Evolutionary conservation across 495 filamentous ascomycete genomes (phyloP).

Genomic region (Penicillium alfredii): DNA sequence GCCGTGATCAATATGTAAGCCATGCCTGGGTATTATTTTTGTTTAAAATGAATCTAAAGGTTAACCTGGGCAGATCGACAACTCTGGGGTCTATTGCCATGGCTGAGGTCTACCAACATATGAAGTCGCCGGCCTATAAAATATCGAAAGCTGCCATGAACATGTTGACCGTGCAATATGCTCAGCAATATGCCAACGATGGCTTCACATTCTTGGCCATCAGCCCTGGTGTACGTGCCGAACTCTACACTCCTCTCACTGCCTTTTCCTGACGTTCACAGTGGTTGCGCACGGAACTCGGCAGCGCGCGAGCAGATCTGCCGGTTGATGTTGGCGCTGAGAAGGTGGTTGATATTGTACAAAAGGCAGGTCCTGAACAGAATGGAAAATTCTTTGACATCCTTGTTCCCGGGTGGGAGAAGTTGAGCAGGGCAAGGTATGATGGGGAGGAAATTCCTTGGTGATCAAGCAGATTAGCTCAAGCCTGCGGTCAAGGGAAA

Average conservation of each 20-base stretch:
- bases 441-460: conserved; percentile 31
- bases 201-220: conserved; percentile 34
- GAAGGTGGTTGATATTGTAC: conserved; percentile 41
- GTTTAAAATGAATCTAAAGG: too few species aligned
- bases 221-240: conserved; percentile 33
- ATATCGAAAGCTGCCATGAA: conserved; percentile 40
- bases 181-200: conserved; percentile 17
- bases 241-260: background rate
- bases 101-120: conserved; percentile 11
- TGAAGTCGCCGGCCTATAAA: conserved; percentile 32
- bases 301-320: conserved; percentile 39
- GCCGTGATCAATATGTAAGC: conserved; percentile 45
- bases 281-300: conserved; percentile 49
- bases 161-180: conserved; percentile 35
- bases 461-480: too few species aligned
- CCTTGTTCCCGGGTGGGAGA: conserved; percentile 39
- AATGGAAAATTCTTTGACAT: conserved; percentile 46
- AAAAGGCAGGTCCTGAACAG: conserved; percentile 24
- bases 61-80: conserved; percentile 20
- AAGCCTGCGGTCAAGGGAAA: too few species aligned
- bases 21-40: background rate
- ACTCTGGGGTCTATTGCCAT: conserved; percentile 39
- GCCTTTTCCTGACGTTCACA: conserved; percentile 17
- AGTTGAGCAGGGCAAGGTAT: conserved; percentile 27
- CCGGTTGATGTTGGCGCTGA: conserved; percentile 36